Evolutionary conservation across 495 filamentous ascomycete genomes (phyloP), one percentile per base, ranked within the genome.

Genomic region (Endocarpon pusillum): DNA sequence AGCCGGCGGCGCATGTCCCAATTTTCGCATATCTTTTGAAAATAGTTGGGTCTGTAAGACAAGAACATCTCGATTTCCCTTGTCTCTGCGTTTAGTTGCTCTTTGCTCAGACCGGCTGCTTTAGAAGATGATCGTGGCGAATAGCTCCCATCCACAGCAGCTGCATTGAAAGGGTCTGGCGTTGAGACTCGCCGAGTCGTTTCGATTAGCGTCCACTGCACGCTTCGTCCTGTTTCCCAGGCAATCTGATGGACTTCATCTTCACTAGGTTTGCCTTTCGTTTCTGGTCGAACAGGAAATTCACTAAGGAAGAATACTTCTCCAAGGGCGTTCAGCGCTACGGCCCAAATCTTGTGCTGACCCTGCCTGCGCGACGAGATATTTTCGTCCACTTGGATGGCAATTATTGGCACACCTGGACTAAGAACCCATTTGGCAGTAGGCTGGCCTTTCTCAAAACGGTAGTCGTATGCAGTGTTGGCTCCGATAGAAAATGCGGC

Each of bases 1-100:
- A 96, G 53, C 32, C 64, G 76, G 34, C 85, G 71, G 34, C 74
- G 71, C 86, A 96, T 96, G 43, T 94, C 78, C 89, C 91, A 96
- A 3, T 78, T 76, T 34, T 77, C 60, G 53, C 81, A 94, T 5
- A 71, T 57, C 43, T 76, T 80, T 17, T 68, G 74, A 54, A 86
- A 94, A 41, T 84, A 69, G 23, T 70, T 67, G 11, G 85, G 87
- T 44, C 67, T 82, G 47, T 76, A 73, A 4, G 59, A 59, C 15
- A 84, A 54, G 43, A 78, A 94, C 25, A 62, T 67, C 45, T 92
- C 77, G 33, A 91, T 83, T 57, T 87, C 81, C 36, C 64, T 60
- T 0, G 83, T 84, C 47, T 92, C 82, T 0, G 77, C 73, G 11
- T 56, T 52, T 25, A 80, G 58, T 46, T 92, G 81, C 32, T 73